Evolutionary conservation across 2,329 filamentous ascomycete genomes (phyloP).

Genomic region (Dichotomopilus funicola): DNA sequence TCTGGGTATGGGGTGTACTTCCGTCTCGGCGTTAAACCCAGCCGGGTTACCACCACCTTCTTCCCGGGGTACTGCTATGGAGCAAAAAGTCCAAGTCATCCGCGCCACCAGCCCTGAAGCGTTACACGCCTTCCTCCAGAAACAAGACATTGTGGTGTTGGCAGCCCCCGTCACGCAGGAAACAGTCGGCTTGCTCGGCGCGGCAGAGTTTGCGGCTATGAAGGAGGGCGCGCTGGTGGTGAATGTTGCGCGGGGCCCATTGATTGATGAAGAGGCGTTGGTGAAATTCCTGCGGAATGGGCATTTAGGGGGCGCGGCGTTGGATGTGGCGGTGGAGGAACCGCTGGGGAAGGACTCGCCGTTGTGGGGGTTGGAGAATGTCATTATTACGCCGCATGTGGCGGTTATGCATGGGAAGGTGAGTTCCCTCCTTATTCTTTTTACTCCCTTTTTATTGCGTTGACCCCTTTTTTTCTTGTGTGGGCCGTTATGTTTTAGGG

Average conservation of each 20-base stretch:
- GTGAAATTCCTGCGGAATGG: neutral
- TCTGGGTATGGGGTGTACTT: neutral
- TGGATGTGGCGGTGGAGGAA: neutral
- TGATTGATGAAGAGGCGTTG: neutral
- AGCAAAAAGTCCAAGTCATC: neutral
- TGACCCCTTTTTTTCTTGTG: too few species aligned
- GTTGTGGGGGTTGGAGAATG: neutral
- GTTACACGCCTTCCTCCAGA: neutral
- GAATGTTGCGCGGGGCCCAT: neutral
- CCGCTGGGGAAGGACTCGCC: neutral
- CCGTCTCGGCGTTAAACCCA: neutral
- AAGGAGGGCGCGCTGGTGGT: neutral
- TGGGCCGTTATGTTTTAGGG: neutral
- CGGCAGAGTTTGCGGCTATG: neutral
- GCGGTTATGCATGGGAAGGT: constrained; percentile 1
- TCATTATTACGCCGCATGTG: constrained; percentile 1
- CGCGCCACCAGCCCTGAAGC: neutral
- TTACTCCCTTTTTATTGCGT: neutral
- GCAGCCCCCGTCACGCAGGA: neutral
- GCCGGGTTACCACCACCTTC: neutral
- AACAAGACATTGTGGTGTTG: neutral
- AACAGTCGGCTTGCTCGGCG: neutral
- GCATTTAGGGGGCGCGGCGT: neutral
- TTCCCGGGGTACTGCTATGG: neutral
- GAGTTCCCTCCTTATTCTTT: too few species aligned